Base-by-base conservation (phyloP, 345 rosid genomes). In the Moricandia arvensis region DNA sequence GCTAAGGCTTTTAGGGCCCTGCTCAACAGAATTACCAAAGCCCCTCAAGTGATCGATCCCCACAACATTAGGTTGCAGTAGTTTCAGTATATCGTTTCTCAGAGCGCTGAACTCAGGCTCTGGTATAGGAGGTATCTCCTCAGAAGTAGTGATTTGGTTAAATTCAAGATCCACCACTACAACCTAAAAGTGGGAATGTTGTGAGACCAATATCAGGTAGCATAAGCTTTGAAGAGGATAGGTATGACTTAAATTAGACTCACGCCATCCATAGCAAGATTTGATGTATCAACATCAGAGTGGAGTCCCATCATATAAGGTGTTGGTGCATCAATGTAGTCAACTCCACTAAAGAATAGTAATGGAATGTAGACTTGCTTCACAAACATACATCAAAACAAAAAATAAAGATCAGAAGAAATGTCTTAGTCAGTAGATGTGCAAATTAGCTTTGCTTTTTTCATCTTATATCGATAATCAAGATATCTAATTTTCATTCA, bases 261-360 rank as follows among this genome's bases (percentile, higher is more conserved):
- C 88, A 93, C 99, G 82, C 99, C 99, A 61, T 93, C 99, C 94
- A 93, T 93, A n/a, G 75, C 80, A 79, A 93, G 95, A 80, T 82
- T 54, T 38, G 91, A 88, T 41, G 93, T 91, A 85, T 93, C 98
- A 69, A 93, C 99, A 58, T 81, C 87, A 49, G 98, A 96, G 86
- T 96, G 97, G 75, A 96, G 98, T 80, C 99, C 99, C 97, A 93
- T 96, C 98, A 96, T 93, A 80, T 96, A 96, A 51, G 99, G 99
- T 41, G 96, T 93, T 61, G 99, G 98, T 71, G 98, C 99, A 77
- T 95, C 99, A 83, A 95, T 93, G 80, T 96, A 93, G 87, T 96
- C 98, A 16, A 93, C 99, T 88, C 99, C 99, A 91, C 96, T 93
- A 89, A 90, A 96, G 91, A 96, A 96, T 78, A 96, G 97, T 79